Percentiles rank a stretch among this genome's conserved stretches.
Conservation (phyloP, 2,329 filamentous ascomycete genomes). For the Proliferodiscus dingleyae region DNA sequence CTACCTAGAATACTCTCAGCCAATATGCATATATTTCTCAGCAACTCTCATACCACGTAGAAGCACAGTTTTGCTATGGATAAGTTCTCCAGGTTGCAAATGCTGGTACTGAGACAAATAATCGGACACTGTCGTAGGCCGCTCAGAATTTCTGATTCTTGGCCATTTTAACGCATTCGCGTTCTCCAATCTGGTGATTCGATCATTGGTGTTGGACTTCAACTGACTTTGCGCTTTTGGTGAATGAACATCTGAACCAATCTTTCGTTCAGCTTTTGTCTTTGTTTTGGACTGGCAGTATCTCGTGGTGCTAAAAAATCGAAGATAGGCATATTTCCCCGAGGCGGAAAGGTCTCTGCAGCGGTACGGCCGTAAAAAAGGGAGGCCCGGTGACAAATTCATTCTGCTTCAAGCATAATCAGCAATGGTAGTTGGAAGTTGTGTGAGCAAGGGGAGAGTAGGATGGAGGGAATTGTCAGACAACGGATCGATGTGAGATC, state of each 20-base stretch:
- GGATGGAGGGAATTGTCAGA: constrained; percentile 35
- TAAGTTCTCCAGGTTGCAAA: constrained; percentile 31
- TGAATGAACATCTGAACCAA: not conserved
- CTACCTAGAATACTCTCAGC: constrained; percentile 53
- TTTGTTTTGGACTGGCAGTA: constrained; percentile 1
- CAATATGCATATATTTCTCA: constrained; percentile 6
- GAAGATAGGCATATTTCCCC: constrained; percentile 40
- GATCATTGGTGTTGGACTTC: constrained; percentile 33
- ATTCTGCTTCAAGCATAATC: constrained; percentile 35
- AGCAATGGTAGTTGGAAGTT: constrained; percentile 2
- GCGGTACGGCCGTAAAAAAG: constrained; percentile 53
- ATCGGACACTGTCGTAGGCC: constrained; percentile 31
- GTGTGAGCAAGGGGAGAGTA: not conserved
- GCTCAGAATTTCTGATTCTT: constrained; percentile 35
- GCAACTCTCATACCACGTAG: constrained; percentile 25
- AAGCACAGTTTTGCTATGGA: constrained; percentile 15
- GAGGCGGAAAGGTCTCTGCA: constrained; percentile 36
- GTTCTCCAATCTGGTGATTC: constrained; percentile 49
- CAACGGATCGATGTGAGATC: constrained; percentile 47
- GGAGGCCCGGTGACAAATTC: constrained; percentile 40
- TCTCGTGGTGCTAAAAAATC: constrained; percentile 39
- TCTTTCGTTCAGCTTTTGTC: constrained; percentile 1
- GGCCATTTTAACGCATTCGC: constrained; percentile 52
- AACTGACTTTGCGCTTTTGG: not conserved
- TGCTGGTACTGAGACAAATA: constrained; percentile 31